A percentile compares a stretch with the other conserved stretches of the same genome.
phyloP scores from a whole-genome alignment of 163 green algal species.

The Volvox carteri region DNA sequence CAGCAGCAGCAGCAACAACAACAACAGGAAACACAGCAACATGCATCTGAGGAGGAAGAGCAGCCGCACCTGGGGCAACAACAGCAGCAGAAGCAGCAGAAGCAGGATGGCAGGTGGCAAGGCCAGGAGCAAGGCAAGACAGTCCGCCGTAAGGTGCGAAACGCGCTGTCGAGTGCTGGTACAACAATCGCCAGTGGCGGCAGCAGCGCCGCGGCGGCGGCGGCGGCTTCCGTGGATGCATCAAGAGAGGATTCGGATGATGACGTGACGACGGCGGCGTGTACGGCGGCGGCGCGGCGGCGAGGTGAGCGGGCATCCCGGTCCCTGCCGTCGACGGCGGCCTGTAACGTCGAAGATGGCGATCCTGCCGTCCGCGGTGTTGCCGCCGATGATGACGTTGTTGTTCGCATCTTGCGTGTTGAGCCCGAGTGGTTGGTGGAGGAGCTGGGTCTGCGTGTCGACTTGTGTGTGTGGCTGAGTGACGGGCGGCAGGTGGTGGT shows the following conservation, averaged over 20 bases:
- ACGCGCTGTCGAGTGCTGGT: background rate
- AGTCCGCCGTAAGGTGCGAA: background rate
- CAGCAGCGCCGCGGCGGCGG: background rate
- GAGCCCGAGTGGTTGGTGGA: conserved; percentile 35
- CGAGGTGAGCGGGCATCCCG: background rate
- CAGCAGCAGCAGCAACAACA: background rate
- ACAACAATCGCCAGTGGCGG: background rate
- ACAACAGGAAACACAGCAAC: background rate
- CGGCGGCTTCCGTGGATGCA: background rate
- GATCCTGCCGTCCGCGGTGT: background rate
- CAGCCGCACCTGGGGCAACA: background rate
- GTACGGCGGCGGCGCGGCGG: background rate
- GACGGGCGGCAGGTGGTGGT: conserved; percentile 38
- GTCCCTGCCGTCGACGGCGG: background rate
- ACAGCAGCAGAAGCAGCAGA: no score
- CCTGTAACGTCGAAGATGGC: background rate
- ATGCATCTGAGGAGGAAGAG: background rate
- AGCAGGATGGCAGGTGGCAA: no score
- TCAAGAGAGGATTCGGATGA: background rate
- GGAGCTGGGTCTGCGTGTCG: background rate
- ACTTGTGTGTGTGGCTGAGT: conserved; percentile 31
- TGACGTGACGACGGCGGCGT: background rate
- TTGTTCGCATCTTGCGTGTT: background rate
- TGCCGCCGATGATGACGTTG: background rate
- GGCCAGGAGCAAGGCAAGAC: background rate